These are phyloP conservation scores for Guillardia theta DNA, from an alignment of 78 protist species.

Conservation along the genomic window DNA sequence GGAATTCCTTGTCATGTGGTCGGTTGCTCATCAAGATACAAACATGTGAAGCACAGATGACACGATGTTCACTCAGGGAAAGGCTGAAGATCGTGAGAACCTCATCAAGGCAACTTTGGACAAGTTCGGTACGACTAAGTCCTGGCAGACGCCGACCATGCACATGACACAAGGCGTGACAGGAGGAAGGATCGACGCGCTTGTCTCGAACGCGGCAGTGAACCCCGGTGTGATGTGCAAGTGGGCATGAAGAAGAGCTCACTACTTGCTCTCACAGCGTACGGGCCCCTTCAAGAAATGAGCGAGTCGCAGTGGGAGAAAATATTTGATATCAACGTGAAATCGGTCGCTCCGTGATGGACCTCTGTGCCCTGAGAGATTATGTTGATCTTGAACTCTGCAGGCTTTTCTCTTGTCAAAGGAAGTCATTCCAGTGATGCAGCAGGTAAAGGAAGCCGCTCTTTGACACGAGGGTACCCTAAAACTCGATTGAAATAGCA, in stretches of 20 bases:
- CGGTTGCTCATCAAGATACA: not conserved
- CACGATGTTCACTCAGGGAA: not conserved
- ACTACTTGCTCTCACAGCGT: not conserved
- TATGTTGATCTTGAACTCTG: no score
- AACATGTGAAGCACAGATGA: no score
- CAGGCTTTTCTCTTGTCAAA: not conserved
- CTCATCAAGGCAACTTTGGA: not conserved
- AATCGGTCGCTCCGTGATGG: conserved; percentile 13
- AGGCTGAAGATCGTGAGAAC: not conserved
- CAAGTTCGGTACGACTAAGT: not conserved
- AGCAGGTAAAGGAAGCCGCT: no score
- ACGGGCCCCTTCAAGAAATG: not conserved
- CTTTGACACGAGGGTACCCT: no score
- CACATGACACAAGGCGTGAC: not conserved
- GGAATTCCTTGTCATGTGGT: conserved; percentile 26
- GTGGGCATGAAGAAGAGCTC: not conserved
- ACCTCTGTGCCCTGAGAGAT: no score
- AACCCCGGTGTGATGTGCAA: conserved; percentile 17
- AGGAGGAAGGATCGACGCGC: conserved; percentile 42
- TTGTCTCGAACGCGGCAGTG: conserved; percentile 60
- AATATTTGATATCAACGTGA: conserved; percentile 49
- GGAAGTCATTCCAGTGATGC: not conserved
- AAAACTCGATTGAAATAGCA: no score
- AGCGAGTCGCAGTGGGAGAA: conserved; percentile 47
- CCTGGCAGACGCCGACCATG: not conserved